phyloP scores from a whole-genome alignment of 2,329 filamentous ascomycete species.

The Colletotrichum musicola region DNA sequence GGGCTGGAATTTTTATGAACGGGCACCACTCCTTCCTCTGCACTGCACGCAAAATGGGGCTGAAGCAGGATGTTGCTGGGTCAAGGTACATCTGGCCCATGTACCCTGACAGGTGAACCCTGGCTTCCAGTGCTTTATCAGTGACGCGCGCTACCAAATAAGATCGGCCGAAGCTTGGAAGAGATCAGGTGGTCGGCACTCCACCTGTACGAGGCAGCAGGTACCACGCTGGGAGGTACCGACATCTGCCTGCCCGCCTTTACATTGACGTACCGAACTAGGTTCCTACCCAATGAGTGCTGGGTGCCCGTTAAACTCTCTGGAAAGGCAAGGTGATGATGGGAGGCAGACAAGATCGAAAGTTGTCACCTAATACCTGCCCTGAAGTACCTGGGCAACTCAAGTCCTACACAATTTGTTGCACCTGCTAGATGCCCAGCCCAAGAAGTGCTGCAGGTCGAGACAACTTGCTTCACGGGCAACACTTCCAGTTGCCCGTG shows the following conservation, averaged over 20 bases:
- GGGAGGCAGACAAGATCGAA: no score
- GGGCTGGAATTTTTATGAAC: constrained; percentile 38
- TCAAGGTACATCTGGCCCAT: constrained; percentile 17
- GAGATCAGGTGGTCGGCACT: constrained; percentile 33
- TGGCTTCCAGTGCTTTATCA: constrained; percentile 33
- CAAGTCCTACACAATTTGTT: background rate
- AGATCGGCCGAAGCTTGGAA: constrained; percentile 26
- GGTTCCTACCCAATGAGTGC: background rate
- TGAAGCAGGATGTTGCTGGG: constrained; percentile 30
- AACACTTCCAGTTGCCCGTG: constrained; percentile 4
- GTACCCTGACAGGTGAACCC: constrained; percentile 36
- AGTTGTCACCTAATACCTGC: background rate
- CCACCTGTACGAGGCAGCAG: constrained; percentile 11
- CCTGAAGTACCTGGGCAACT: background rate
- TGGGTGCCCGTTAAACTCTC: no score
- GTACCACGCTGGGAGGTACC: constrained; percentile 16
- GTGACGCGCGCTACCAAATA: constrained; percentile 31
- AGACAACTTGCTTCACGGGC: background rate
- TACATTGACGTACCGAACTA: no score
- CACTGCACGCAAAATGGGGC: constrained; percentile 35
- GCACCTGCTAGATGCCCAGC: background rate
- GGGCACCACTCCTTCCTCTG: constrained; percentile 13
- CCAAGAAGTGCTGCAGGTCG: background rate
- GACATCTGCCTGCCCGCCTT: background rate
- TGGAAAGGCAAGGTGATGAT: no score